A percentile compares a stretch with the other conserved stretches of the same genome.
phyloP scores from a whole-genome alignment of 768 basidiomycete species.

The Tylopilus plumbeoviolaceoides region DNA sequence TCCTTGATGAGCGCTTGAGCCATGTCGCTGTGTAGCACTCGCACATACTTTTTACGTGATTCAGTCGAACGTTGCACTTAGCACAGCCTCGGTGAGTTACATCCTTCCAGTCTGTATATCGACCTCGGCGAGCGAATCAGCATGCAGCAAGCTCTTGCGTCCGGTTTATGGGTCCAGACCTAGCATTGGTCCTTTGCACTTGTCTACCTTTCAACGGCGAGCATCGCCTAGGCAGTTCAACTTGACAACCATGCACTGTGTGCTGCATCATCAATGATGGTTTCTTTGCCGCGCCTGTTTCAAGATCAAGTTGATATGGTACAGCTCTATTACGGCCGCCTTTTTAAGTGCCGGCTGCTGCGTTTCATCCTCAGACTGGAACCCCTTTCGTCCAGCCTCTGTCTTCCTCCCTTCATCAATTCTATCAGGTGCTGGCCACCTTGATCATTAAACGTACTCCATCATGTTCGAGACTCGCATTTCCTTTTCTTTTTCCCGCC shows the following conservation, averaged over 20 bases:
- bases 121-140: not conserved
- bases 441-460: not conserved
- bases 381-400: not conserved
- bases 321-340: not conserved
- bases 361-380: not conserved
- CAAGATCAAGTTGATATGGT: not conserved
- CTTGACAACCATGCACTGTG: not conserved
- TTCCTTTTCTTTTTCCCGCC: constrained; percentile 12
- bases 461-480: constrained; percentile 17
- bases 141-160: not conserved
- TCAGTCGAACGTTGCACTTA: too few species aligned
- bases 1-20: too few species aligned
- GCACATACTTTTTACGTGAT: not conserved
- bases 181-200: not conserved
- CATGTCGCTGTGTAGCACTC: not conserved
- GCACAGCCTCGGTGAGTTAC: not conserved
- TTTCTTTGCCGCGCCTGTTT: not conserved
- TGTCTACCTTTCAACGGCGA: not conserved
- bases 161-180: not conserved
- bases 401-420: not conserved
- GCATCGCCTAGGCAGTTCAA: not conserved
- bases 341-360: constrained; percentile 1
- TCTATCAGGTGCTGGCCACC: constrained; percentile 15
- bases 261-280: not conserved
- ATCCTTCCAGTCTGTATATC: too few species aligned